These are phyloP conservation scores for Jaenimonas drosophilae DNA, from an alignment of 208 protist species.

Conservation along the genomic window DNA sequence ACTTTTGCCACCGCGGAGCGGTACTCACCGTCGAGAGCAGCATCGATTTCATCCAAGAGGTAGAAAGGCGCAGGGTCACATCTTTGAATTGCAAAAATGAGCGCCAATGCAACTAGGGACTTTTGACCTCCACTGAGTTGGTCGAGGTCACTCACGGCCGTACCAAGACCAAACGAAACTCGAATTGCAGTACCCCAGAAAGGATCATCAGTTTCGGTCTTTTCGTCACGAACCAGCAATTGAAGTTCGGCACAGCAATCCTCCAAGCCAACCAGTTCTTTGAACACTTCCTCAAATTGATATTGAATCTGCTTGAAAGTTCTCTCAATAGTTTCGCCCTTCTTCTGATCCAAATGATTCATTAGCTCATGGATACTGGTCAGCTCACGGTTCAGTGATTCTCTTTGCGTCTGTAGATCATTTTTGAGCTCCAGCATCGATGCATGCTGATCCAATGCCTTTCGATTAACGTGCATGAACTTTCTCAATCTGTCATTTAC, in stretches of 20 bases:
- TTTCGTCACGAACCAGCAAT: slow-evolving; percentile 42
- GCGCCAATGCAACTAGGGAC: slow-evolving; percentile 96
- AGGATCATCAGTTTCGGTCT: slow-evolving; percentile 43
- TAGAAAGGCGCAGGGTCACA: slow-evolving; percentile 99
- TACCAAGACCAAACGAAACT: slow-evolving; percentile 83
- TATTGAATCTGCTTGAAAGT: slow-evolving; percentile 97
- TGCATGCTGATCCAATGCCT: slow-evolving; percentile 97
- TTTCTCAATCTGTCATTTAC: slow-evolving; percentile 82
- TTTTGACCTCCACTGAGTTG: slow-evolving; percentile 98
- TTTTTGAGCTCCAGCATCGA: slow-evolving; percentile 83
- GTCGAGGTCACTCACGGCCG: slow-evolving; percentile 70
- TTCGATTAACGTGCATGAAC: slow-evolving; percentile 97
- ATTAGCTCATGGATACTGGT: slow-evolving; percentile 93
- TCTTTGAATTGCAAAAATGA: slow-evolving; percentile 99
- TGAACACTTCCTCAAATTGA: slow-evolving; percentile 96
- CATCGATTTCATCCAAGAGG: slow-evolving; percentile 99
- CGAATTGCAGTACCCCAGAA: slow-evolving; percentile 91
- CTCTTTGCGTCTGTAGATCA: slow-evolving; percentile 69
- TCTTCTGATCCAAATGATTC: slow-evolving; percentile 92
- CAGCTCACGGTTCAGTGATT: slow-evolving; percentile 69
- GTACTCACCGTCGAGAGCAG: slow-evolving; percentile 95
- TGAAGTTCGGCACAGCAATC: slow-evolving; percentile 67
- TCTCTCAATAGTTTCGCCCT: slow-evolving; percentile 95
- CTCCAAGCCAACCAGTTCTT: slow-evolving; percentile 92
- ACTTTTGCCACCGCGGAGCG: slow-evolving; percentile 86